A percentile compares a stretch with the other conserved stretches of the same genome.
Evolutionary conservation across 208 protist species (phyloP).

Genomic region (Acanthamoeba royreba): DNA sequence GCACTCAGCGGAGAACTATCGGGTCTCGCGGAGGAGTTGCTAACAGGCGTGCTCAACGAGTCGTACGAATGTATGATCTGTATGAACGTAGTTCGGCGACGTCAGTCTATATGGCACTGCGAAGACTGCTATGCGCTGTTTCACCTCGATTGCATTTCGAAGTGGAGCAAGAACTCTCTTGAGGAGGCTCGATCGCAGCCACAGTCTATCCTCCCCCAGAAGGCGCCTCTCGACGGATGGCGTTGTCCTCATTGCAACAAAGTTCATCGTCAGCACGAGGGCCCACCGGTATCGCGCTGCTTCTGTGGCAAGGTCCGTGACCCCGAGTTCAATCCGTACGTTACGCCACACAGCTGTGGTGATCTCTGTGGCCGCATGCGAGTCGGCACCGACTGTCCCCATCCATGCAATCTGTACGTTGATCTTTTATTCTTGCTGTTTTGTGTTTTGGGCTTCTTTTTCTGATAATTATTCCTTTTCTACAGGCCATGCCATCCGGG

Average conservation of each 20-base stretch:
- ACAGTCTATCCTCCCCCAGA: neutral
- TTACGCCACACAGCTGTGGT: slow-evolving; percentile 72
- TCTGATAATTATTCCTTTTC: neutral
- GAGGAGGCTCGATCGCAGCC: neutral
- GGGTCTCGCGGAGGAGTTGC: neutral
- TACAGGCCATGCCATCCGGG: slow-evolving; percentile 66
- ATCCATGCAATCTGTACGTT: slow-evolving; percentile 54
- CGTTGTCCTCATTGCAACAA: slow-evolving; percentile 70
- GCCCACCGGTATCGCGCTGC: slow-evolving; percentile 50
- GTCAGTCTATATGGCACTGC: slow-evolving; percentile 65
- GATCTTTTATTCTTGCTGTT: neutral
- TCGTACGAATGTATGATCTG: slow-evolving; percentile 79
- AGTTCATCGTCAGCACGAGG: neutral
- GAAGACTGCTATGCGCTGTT: slow-evolving; percentile 70
- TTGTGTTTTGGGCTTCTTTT: neutral
- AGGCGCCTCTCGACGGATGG: slow-evolving; percentile 16
- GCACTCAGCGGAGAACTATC: neutral
- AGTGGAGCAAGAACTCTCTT: slow-evolving; percentile 56
- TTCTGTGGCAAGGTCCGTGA: slow-evolving; percentile 72
- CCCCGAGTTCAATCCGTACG: slow-evolving; percentile 56
- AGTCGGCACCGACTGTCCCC: slow-evolving; percentile 66
- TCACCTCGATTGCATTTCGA: slow-evolving; percentile 70
- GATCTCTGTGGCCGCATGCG: slow-evolving; percentile 63
- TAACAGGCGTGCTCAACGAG: slow-evolving; percentile 48
- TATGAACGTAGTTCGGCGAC: slow-evolving; percentile 52